phyloP scores from a whole-genome alignment of 306 rosid genomes.

The Ormosia emarginata region DNA sequence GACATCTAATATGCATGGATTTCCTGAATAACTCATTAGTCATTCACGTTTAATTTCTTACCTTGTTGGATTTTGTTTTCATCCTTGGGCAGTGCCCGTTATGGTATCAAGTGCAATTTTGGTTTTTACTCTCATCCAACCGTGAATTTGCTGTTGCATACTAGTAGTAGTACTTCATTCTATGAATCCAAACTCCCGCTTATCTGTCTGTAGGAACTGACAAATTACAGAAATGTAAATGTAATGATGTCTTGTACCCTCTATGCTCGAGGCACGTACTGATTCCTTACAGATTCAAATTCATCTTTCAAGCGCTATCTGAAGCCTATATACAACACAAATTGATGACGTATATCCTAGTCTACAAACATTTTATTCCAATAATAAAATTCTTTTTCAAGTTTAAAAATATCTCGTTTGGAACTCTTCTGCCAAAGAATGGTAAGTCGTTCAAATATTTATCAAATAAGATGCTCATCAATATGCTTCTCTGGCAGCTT shows the following conservation, averaged over 20 bases:
- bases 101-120: background rate
- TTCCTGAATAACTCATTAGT: slow-evolving; percentile 6
- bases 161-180: background rate
- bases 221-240: background rate
- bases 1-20: slow-evolving; percentile 4
- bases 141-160: slow-evolving; percentile 8
- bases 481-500: background rate
- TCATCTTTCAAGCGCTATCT: background rate
- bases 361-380: background rate
- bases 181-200: background rate
- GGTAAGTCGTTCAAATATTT: background rate
- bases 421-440: background rate
- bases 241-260: background rate
- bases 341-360: background rate
- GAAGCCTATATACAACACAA: background rate
- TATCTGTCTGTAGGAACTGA: background rate
- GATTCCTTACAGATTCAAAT: background rate
- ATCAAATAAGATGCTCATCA: background rate
- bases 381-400: background rate
- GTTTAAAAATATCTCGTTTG: background rate
- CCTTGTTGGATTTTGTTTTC: slow-evolving; percentile 5
- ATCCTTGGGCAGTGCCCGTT: slow-evolving; percentile 5
- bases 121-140: slow-evolving; percentile 2
- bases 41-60: slow-evolving; percentile 28
- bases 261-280: background rate